Evolutionary conservation across 768 basidiomycete genomes (phyloP).

Genomic region (Mycena alexandri): DNA sequence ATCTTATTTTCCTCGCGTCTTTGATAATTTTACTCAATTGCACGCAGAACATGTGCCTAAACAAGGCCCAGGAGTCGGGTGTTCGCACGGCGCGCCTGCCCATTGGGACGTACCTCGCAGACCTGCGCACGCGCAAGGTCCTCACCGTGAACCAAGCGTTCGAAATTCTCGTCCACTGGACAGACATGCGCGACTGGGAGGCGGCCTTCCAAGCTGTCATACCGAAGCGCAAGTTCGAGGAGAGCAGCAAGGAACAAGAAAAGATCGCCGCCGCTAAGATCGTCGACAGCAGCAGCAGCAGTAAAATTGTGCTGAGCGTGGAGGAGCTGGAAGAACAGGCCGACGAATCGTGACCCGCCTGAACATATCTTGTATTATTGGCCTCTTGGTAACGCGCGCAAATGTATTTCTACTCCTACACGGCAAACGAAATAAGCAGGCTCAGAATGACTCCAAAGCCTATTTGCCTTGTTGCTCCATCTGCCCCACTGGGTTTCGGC

Average conservation of each 20-base stretch:
- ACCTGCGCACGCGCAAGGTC: constrained; percentile 92
- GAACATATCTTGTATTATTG: constrained; percentile 19
- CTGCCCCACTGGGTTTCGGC: too few species aligned
- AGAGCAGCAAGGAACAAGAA: constrained; percentile 44
- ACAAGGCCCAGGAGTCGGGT: constrained; percentile 82
- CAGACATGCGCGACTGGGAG: constrained; percentile 89
- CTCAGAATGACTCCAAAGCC: too few species aligned
- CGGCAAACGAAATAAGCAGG: background rate
- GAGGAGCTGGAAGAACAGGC: constrained; percentile 34
- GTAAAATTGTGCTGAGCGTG: constrained; percentile 29
- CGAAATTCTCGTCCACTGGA: constrained; percentile 92
- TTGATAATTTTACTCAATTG: constrained; percentile 32
- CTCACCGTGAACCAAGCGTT: constrained; percentile 98
- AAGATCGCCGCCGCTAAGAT: constrained; percentile 6
- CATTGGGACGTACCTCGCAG: constrained; percentile 90
- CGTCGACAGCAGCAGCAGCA: constrained; percentile 26
- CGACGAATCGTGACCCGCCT: constrained; percentile 12
- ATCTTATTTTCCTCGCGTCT: constrained; percentile 19
- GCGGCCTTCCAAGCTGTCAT: constrained; percentile 89
- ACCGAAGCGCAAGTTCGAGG: constrained; percentile 88
- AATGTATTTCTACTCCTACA: constrained; percentile 19
- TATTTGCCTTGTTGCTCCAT: too few species aligned
- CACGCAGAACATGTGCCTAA: constrained; percentile 84
- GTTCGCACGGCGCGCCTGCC: constrained; percentile 92
- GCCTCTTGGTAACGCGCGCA: background rate